Base-by-base conservation (phyloP, 179 eudicot species). In the Spergularia azorica region DNA sequence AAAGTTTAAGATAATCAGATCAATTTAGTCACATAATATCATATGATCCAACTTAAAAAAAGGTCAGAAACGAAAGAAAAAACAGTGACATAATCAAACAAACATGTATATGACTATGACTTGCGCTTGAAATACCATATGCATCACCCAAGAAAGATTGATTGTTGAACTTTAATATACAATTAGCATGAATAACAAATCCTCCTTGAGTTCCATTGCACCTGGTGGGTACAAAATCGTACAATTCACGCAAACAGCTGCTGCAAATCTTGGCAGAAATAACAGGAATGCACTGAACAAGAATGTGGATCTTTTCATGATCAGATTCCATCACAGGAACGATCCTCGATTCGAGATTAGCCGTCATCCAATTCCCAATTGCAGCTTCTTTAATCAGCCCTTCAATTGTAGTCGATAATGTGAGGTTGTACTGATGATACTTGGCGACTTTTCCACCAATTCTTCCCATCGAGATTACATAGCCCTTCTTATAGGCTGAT, bases 231-330 rank as follows among this genome's bases (percentile, higher is more conserved):
- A 76, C 15, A 55, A 18, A 43, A 13, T 46, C 58, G 63, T 72
- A 51, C 50, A 80, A 5, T 56, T 66, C 46, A 18, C 61, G 16
- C 43, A 85, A 79, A 52, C 87, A 85, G 5, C 18, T 14, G 43
- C 76, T 71, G 21, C 88, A 82, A 54, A 75, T 77, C 59, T 46
- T 26, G 13, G 73, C 56, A 0, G 88, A 78, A 38, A 85, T 71
- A 70, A 80, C 79, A 66, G 79, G 70, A 52, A 76, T 76, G 70
- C 87, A 84, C 75, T 84, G 81, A 15, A 20, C 83, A 39, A 81
- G 76, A 0, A 77, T 54, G 51, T 72, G 72, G 15, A 80, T 76
- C 15, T 21, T 60, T 32, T 75, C 67, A 16, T 41, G 26, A 43
- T 21, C 2, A 1, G n/a, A 38, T 43, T 67, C 81, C 1, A 17